Conservation (phyloP, 257 asterid species). For the Fraxinus anomala region DNA sequence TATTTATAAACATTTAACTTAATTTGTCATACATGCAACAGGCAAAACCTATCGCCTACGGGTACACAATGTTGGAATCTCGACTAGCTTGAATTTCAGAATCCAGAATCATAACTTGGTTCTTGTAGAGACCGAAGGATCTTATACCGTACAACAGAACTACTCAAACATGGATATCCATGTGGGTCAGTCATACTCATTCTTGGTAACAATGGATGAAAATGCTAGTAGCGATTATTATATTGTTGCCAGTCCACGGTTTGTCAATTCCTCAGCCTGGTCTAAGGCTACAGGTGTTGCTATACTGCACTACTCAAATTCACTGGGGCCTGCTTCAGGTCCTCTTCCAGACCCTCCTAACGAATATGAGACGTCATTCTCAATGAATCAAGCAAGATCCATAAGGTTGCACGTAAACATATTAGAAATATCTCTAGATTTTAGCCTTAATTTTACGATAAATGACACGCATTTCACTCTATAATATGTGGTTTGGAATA, state of each 20-base stretch:
- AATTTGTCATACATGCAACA: slow-evolving; percentile 40
- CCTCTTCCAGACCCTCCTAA: slow-evolving; percentile 96
- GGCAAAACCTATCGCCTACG: slow-evolving; percentile 89
- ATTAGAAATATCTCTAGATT: slow-evolving; percentile 29
- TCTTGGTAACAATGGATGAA: slow-evolving; percentile 90
- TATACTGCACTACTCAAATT: slow-evolving; percentile 78
- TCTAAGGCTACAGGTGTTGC: slow-evolving; percentile 76
- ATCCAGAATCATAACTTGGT: slow-evolving; percentile 84
- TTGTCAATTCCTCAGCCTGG: slow-evolving; percentile 54
- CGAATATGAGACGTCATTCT: slow-evolving; percentile 78
- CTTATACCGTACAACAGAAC: slow-evolving; percentile 88
- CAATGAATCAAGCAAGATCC: slow-evolving; percentile 96
- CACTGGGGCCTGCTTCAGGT: slow-evolving; percentile 84
- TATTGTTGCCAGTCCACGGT: slow-evolving; percentile 87
- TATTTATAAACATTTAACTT: neutral
- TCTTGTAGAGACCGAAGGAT: slow-evolving; percentile 95
- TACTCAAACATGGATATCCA: slow-evolving; percentile 91
- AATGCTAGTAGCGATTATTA: slow-evolving; percentile 76
- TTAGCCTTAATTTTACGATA: slow-evolving; percentile 7
- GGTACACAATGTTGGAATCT: slow-evolving; percentile 79
- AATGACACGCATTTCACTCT: slow-evolving; percentile 13
- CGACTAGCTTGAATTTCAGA: slow-evolving; percentile 92
- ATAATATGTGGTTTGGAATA: slow-evolving; percentile 14
- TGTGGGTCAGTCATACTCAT: slow-evolving; percentile 94
- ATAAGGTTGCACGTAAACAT: slow-evolving; percentile 63